phyloP scores from a whole-genome alignment of 495 filamentous ascomycete species.

The Talaromyces nanjingensis region DNA sequence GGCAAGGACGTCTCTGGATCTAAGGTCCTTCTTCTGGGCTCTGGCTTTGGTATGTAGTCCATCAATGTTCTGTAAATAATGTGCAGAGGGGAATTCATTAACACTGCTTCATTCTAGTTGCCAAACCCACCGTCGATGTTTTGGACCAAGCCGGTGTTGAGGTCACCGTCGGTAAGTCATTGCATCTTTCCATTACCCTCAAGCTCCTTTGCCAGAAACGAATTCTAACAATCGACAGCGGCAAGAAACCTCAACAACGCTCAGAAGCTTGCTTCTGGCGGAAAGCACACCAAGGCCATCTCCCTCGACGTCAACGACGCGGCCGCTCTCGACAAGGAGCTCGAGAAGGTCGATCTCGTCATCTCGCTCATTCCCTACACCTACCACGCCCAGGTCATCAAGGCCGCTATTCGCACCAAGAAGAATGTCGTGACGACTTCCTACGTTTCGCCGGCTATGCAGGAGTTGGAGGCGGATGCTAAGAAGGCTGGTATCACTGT shows the following conservation, averaged over 20 bases:
- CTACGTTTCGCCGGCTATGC: constrained; percentile 89
- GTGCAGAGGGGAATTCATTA: constrained; percentile 10
- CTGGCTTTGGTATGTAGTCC: constrained; percentile 54
- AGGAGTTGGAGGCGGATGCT: constrained; percentile 71
- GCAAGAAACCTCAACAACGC: constrained; percentile 79
- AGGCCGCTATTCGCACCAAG: constrained; percentile 88
- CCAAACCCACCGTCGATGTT: constrained; percentile 71
- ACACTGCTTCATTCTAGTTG: constrained; percentile 38
- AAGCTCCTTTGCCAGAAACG: not conserved
- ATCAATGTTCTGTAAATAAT: not conserved
- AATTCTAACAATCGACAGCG: constrained; percentile 38
- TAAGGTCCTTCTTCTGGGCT: constrained; percentile 66
- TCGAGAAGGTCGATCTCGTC: constrained; percentile 71
- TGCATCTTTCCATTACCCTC: not conserved
- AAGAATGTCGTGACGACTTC: constrained; percentile 95
- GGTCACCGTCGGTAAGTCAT: constrained; percentile 71
- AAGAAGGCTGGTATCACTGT: constrained; percentile 95
- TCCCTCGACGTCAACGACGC: constrained; percentile 76
- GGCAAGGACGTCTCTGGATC: constrained; percentile 31
- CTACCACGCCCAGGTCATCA: constrained; percentile 85
- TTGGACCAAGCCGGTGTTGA: constrained; percentile 66
- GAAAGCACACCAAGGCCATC: constrained; percentile 65
- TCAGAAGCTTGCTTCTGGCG: constrained; percentile 62
- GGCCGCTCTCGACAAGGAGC: constrained; percentile 66
- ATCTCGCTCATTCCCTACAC: constrained; percentile 89